Percentiles rank a stretch among this genome's conserved stretches.
These are phyloP conservation scores for Colletotrichum filicis DNA, from an alignment of 2,329 filamentous ascomycete genomes.

Conservation along the genomic window DNA sequence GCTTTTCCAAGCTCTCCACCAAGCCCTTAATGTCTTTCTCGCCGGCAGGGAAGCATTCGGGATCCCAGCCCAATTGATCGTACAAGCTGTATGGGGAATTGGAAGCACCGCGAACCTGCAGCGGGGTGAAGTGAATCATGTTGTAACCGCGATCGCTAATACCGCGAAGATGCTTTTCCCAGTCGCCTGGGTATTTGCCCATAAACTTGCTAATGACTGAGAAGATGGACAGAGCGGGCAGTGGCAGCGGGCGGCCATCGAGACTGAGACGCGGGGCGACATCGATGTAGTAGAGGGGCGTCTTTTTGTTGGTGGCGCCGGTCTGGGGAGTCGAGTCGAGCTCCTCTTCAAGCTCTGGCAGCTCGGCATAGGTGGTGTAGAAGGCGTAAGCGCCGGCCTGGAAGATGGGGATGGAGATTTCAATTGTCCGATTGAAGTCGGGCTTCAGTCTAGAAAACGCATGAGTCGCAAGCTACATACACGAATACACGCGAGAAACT, in stretches of 20 bases:
- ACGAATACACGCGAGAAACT: background rate
- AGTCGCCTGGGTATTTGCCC: constrained; percentile 89
- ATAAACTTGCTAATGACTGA: constrained; percentile 98
- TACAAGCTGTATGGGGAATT: constrained; percentile 98
- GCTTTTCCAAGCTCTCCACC: constrained; percentile 83
- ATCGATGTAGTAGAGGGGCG: constrained; percentile 90
- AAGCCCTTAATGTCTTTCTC: constrained; percentile 83
- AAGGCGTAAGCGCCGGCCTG: constrained; percentile 90
- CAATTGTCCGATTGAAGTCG: constrained; percentile 91
- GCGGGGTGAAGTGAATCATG: constrained; percentile 97
- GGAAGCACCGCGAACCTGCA: constrained; percentile 88
- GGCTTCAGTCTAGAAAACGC: constrained; percentile 74
- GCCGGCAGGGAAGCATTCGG: constrained; percentile 82
- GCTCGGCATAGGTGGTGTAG: constrained; percentile 90
- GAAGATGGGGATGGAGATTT: constrained; percentile 89
- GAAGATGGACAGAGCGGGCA: constrained; percentile 90
- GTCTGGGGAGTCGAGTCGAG: constrained; percentile 57
- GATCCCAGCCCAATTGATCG: constrained; percentile 90
- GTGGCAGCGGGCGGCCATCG: constrained; percentile 78
- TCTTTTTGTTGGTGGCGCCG: constrained; percentile 70
- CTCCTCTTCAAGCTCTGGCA: constrained; percentile 79
- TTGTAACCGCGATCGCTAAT: constrained; percentile 96
- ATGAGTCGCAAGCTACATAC: constrained; percentile 7
- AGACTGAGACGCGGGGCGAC: constrained; percentile 85
- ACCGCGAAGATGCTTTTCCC: constrained; percentile 88